Evolutionary conservation across 2,329 filamentous ascomycete genomes (phyloP).

Genomic region (Aspergillus quadrilineatus): DNA sequence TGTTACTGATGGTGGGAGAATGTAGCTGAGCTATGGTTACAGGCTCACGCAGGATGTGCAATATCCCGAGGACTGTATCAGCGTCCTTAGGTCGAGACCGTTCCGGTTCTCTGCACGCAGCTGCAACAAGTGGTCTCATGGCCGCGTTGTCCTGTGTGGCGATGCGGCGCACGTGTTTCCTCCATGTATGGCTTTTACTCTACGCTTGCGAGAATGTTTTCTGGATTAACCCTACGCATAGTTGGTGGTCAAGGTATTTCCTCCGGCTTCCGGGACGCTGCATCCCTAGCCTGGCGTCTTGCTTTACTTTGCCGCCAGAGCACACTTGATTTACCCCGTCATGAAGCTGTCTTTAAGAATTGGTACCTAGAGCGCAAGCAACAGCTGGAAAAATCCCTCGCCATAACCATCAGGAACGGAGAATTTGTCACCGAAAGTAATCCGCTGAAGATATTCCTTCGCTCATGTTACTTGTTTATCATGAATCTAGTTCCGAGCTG

Average conservation of each 20-base stretch:
- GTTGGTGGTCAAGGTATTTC: conserved; percentile 46
- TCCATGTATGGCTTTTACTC: conserved; percentile 36
- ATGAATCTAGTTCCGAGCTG: conserved; percentile 34
- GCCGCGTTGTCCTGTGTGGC: conserved; percentile 47
- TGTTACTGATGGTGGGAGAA: neutral
- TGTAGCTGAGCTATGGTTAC: neutral
- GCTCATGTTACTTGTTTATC: conserved; percentile 34
- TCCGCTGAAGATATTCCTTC: conserved; percentile 32
- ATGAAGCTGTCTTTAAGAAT: conserved; percentile 27
- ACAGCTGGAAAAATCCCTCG: conserved; percentile 38
- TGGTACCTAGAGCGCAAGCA: conserved; percentile 43
- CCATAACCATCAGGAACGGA: conserved; percentile 36
- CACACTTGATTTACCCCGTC: conserved; percentile 9
- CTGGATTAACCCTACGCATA: conserved; percentile 8
- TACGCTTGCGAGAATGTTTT: neutral
- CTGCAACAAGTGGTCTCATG: conserved; percentile 49
- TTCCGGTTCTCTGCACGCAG: conserved; percentile 48
- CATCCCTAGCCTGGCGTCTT: conserved; percentile 40
- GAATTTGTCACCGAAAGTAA: conserved; percentile 33
- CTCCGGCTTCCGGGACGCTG: conserved; percentile 43
- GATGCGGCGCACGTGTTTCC: conserved; percentile 56
- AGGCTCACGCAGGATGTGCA: conserved; percentile 30
- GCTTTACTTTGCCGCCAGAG: conserved; percentile 25
- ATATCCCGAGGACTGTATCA: conserved; percentile 49
- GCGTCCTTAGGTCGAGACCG: conserved; percentile 47